Evolutionary conservation across 495 filamentous ascomycete species (phyloP), one percentile per base, ranked within the genome.

Genomic region (Copromyces sp.): DNA sequence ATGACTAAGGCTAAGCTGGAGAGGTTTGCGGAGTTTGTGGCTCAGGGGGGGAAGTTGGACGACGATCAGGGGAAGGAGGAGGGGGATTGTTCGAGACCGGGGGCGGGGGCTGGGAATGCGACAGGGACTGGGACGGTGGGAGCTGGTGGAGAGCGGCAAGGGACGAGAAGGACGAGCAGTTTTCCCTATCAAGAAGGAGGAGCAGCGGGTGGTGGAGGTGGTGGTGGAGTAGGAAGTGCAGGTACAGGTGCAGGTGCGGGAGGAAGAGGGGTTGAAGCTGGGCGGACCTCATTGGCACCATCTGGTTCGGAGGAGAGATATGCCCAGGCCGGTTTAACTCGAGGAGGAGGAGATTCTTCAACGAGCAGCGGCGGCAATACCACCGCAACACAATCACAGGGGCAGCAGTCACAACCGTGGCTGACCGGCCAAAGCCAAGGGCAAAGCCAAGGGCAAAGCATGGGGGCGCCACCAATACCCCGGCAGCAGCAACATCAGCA

Each of bases 1-100:
- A 77, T 77, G n/a, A 76, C 78, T 0, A 70, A 78, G 35, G 39
- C 70, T 9, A 81, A 79, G 71, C 71, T 81, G 3, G 78, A 80
- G 69, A 40, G 74, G 16, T 80, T 76, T 74, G 78, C 80, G 3
- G 77, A 81, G 61, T 61, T 80, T 59, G 76, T 79, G 7, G 75
- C 78, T 39, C 42, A 59, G 35, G 75, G 75, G 3, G 73, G 42
- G 4, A 35, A 35, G 29, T 12, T 61, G 16, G 29, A 35, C 35
- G 29, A 35, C 8, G 42, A 20, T 35, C 53, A 65, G 53, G 53
- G 14, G 14, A 35, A 53, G 45, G 45, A 4, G 1, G 20, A 24
- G n/a, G n/a, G n/a, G 17, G 44, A 47, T 59, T 35, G 53, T 65
- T 65, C 29, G 29, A 17, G 14, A 17, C 53, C 14, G 47, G 47